Percentiles rank a stretch among this genome's conserved stretches.
Evolutionary conservation across 306 rosid species (phyloP).

Genomic region (Quercus cerris): DNA sequence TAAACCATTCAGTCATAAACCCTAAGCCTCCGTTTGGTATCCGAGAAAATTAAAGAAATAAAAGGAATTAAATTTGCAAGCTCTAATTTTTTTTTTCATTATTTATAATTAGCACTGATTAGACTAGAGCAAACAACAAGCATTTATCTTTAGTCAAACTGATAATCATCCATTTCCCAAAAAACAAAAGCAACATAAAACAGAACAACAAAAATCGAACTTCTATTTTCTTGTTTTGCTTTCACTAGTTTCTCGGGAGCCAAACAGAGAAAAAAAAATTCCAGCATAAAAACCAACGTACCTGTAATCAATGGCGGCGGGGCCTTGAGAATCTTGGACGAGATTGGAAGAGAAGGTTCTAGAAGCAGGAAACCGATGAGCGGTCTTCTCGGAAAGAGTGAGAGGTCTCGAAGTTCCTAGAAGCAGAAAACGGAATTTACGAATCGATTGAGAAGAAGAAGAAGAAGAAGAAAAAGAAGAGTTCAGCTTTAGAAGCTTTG

Average conservation of each 20-base stretch:
- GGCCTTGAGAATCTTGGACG: slow-evolving; percentile 46
- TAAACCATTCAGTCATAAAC: too few relatives aligned
- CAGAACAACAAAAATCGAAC: background rate
- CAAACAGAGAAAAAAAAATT: background rate
- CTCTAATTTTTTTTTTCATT: background rate
- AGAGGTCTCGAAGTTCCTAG: slow-evolving; percentile 27
- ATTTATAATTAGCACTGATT: background rate
- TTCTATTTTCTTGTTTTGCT: background rate
- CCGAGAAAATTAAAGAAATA: too few relatives aligned
- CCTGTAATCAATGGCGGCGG: slow-evolving; percentile 74
- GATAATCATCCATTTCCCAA: background rate
- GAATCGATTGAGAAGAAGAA: slow-evolving; percentile 19
- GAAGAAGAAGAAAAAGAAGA: slow-evolving; percentile 4
- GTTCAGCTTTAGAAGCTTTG: slow-evolving; percentile 31
- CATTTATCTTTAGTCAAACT: background rate
- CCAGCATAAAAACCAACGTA: slow-evolving; percentile 10
- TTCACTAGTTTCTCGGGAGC: background rate
- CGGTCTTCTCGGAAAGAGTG: background rate
- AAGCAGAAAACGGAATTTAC: slow-evolving; percentile 14
- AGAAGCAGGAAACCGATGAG: slow-evolving; percentile 22
- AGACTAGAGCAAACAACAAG: background rate
- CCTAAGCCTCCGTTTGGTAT: too few relatives aligned
- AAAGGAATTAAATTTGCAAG: background rate
- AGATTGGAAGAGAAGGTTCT: slow-evolving; percentile 58
- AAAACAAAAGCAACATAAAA: background rate